phyloP scores from a whole-genome alignment of 306 rosid genomes.

The Canavalia ensiformis region DNA sequence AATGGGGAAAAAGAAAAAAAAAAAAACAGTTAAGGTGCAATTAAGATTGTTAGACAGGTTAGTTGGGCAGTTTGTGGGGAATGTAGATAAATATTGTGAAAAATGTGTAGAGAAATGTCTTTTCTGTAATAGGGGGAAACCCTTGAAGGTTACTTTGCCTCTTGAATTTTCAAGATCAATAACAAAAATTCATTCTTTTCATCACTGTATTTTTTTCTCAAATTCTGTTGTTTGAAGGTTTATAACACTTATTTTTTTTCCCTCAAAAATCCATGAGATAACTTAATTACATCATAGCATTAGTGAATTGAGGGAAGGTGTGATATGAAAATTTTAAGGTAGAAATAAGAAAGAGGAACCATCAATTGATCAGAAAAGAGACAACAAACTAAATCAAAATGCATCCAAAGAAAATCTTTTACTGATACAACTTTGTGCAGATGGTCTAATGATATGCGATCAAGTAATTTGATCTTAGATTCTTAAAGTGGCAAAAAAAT shows the following conservation, averaged over 20 bases:
- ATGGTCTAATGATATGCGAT: background rate
- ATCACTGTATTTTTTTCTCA: too few relatives aligned
- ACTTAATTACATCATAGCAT: slow-evolving; percentile 38
- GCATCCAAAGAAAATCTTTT: slow-evolving; percentile 2
- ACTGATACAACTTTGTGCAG: slow-evolving; percentile 18
- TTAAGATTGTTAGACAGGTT: too few relatives aligned
- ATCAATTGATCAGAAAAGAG: slow-evolving; percentile 37
- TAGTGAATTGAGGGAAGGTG: background rate
- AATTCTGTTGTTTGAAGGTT: too few relatives aligned
- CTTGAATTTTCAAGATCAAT: too few relatives aligned
- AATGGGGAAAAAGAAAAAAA: too few relatives aligned
- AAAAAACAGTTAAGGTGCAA: too few relatives aligned
- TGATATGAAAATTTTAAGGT: background rate
- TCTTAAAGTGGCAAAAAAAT: slow-evolving; percentile 11
- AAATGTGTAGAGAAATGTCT: too few relatives aligned
- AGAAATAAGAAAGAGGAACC: slow-evolving; percentile 33
- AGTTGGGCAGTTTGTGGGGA: too few relatives aligned
- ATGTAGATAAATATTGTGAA: too few relatives aligned
- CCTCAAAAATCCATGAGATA: background rate
- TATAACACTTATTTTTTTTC: background rate
- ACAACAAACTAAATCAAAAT: slow-evolving; percentile 24
- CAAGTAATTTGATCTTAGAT: slow-evolving; percentile 24
- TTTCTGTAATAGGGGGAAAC: too few relatives aligned
- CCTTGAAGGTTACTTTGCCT: too few relatives aligned
- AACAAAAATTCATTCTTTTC: too few relatives aligned